Conservation (phyloP, 78 protist species). For the Chrysochromulina tobinii region DNA sequence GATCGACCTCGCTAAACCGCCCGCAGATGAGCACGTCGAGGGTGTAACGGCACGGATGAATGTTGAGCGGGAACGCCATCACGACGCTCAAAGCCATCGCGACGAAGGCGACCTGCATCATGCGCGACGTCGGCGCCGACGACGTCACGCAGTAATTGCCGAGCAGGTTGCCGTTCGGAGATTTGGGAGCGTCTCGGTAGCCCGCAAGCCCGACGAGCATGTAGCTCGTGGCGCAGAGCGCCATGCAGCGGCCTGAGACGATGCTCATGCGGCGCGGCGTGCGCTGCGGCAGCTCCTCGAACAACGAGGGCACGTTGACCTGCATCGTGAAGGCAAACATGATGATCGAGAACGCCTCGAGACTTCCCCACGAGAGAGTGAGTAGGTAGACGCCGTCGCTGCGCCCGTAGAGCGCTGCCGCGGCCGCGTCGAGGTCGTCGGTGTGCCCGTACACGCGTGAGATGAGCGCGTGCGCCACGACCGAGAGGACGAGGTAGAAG, state of each 20-base stretch:
- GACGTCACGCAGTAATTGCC: not conserved
- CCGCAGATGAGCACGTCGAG: not conserved
- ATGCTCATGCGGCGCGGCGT: not conserved
- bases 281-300: not conserved
- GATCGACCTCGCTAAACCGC: not conserved
- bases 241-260: not conserved
- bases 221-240: not conserved
- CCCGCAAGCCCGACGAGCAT: not conserved
- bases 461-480: not conserved
- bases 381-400: not conserved
- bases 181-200: not conserved
- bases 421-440: not conserved
- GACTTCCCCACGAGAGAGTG: not conserved
- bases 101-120: not conserved
- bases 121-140: not conserved
- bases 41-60: not conserved
- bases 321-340: slow-evolving; percentile 11
- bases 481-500: not conserved
- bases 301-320: not conserved
- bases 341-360: not conserved
- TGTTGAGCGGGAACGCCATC: slow-evolving; percentile 8
- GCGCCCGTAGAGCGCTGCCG: not conserved
- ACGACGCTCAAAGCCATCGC: not conserved
- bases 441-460: no score
- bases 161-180: not conserved